These are phyloP conservation scores for Paraphoma chrysanthemicola DNA, from an alignment of 2,329 filamentous ascomycete genomes.

Conservation along the genomic window DNA sequence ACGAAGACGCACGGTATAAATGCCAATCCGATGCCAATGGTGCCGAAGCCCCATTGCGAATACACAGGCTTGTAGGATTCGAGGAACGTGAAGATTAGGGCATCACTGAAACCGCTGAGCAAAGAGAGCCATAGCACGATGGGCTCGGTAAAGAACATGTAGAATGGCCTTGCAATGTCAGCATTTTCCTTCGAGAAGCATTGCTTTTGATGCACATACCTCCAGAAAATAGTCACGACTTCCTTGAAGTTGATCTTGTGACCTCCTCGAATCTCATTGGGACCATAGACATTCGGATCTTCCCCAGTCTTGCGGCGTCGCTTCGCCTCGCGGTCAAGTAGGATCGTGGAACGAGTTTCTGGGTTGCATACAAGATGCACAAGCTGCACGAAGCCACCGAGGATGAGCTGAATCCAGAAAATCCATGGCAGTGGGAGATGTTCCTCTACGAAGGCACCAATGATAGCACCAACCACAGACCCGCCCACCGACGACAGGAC, in stretches of 20 bases:
- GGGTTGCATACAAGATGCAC: constrained; percentile 74
- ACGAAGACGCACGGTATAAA: constrained; percentile 60
- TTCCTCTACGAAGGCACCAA: constrained; percentile 61
- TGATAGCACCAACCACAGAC: constrained; percentile 61
- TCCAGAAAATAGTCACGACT: constrained; percentile 55
- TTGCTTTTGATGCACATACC: constrained; percentile 15
- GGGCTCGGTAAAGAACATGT: constrained; percentile 76
- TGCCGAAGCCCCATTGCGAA: constrained; percentile 68
- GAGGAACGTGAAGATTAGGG: constrained; percentile 79
- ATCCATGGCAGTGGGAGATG: constrained; percentile 66
- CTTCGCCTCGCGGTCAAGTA: constrained; percentile 80
- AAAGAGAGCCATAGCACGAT: constrained; percentile 75
- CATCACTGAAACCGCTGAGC: constrained; percentile 75
- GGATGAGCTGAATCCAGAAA: constrained; percentile 84
- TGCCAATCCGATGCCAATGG: constrained; percentile 63
- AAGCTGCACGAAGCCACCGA: constrained; percentile 72
- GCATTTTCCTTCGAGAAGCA: background rate
- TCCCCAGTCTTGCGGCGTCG: constrained; percentile 69
- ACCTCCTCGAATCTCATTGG: constrained; percentile 64
- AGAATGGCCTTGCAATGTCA: constrained; percentile 64
- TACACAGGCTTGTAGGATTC: constrained; percentile 74
- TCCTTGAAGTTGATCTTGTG: constrained; percentile 53
- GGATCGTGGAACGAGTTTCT: constrained; percentile 75
- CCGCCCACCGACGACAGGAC: constrained; percentile 64
- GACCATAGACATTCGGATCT: constrained; percentile 70